Conservation (phyloP, 805 yeast genomes). For the Suhomyces sp. region DNA sequence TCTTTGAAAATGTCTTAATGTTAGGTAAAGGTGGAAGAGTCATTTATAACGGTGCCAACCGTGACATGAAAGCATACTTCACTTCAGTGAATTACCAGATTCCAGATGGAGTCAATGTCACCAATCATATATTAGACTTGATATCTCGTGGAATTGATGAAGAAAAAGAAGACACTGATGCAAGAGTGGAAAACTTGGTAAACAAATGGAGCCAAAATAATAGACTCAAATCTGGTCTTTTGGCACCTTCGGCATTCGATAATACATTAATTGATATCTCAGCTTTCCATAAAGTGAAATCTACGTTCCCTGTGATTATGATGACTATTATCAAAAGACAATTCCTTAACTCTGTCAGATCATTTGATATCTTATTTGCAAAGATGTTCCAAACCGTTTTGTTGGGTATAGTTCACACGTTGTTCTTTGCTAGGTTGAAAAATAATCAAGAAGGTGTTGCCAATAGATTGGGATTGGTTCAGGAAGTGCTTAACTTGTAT, state of each 20-base stretch:
- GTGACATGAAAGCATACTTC: slow-evolving; percentile 13
- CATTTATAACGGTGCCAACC: slow-evolving; percentile 19
- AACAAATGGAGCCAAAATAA: slow-evolving; percentile 23
- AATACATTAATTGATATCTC: slow-evolving; percentile 1
- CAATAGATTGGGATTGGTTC: slow-evolving; percentile 26
- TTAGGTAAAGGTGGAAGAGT: slow-evolving; percentile 26
- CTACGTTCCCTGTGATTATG: slow-evolving; percentile 10
- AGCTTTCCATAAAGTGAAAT: slow-evolving; percentile 2
- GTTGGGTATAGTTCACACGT: slow-evolving; percentile 20
- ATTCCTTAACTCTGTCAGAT: slow-evolving; percentile 19
- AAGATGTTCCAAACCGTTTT: slow-evolving; percentile 18
- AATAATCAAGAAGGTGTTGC: slow-evolving; percentile 20
- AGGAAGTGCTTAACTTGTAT: slow-evolving; percentile 22
- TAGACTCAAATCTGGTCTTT: too few species aligned
- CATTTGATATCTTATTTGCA: slow-evolving; percentile 20
- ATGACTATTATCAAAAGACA: slow-evolving; percentile 17
- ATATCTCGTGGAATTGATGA: slow-evolving; percentile 48
- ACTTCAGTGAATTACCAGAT: slow-evolving; percentile 11
- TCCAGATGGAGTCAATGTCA: slow-evolving; percentile 16
- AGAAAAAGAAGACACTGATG: slow-evolving; percentile 17
- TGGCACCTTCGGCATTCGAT: not conserved
- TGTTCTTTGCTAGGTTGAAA: slow-evolving; percentile 25
- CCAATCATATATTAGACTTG: slow-evolving; percentile 22
- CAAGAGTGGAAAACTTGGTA: slow-evolving; percentile 25
- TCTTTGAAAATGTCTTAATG: slow-evolving; percentile 21